phyloP scores from a whole-genome alignment of 2,329 filamentous ascomycete genomes.

The Alternaria angustiovoidea region DNA sequence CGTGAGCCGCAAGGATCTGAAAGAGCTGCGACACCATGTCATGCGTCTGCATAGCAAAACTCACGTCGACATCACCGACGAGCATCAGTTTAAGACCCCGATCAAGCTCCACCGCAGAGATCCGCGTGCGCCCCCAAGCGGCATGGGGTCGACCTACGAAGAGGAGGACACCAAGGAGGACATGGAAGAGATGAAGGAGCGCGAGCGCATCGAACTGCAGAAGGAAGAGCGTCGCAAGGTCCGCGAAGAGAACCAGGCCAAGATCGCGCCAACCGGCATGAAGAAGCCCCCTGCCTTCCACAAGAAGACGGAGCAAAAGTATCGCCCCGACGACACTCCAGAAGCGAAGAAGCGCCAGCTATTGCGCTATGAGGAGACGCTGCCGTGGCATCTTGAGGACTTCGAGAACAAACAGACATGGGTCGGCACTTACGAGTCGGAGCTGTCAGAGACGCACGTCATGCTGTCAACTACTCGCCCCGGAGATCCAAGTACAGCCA shows the following conservation, averaged over 20 bases:
- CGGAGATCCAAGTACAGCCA: conserved; percentile 60
- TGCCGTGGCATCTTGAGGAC: conserved; percentile 97
- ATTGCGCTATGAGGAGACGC: conserved; percentile 87
- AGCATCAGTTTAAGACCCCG: conserved; percentile 84
- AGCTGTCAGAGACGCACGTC: conserved; percentile 81
- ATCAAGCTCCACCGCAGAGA: conserved; percentile 90
- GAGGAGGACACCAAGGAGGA: conserved; percentile 71
- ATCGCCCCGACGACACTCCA: conserved; percentile 77
- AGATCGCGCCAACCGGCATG: conserved; percentile 84
- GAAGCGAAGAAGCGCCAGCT: conserved; percentile 73
- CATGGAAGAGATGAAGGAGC: conserved; percentile 70
- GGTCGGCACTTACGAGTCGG: conserved; percentile 89
- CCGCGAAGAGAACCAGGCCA: conserved; percentile 84
- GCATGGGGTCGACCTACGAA: conserved; percentile 46
- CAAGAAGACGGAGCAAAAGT: conserved; percentile 88
- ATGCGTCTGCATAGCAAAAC: conserved; percentile 76
- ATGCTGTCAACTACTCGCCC: conserved; percentile 74
- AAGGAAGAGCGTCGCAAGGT: conserved; percentile 85
- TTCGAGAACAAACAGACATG: conserved; percentile 95
- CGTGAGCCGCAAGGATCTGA: conserved; percentile 81
- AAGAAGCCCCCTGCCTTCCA: conserved; percentile 71
- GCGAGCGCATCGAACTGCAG: conserved; percentile 64
- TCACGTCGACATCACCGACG: conserved; percentile 73
- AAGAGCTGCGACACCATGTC: conserved; percentile 84
- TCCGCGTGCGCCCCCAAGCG: conserved; percentile 69